Conservation (phyloP, 2,329 filamentous ascomycete species). For the Epichloe gansuensis region DNA sequence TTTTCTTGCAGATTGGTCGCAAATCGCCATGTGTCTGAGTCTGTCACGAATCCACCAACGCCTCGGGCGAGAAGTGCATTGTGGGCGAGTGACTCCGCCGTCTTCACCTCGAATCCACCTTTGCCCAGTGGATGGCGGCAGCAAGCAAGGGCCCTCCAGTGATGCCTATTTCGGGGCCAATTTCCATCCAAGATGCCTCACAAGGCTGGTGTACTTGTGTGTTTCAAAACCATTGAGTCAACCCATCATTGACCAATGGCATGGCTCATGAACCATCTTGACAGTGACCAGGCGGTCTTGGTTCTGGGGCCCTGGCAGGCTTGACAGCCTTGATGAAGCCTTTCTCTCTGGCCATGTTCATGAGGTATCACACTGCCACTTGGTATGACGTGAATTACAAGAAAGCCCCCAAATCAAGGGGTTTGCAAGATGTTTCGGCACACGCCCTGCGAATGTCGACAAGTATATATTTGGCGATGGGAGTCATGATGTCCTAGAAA, state of each 20-base stretch:
- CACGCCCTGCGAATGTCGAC: background rate
- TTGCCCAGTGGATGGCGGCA: background rate
- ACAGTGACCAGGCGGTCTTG: background rate
- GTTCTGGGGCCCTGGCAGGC: background rate
- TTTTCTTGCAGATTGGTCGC: slow-evolving; percentile 1
- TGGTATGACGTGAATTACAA: background rate
- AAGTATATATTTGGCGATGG: background rate
- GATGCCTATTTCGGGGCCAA: slow-evolving; percentile 1
- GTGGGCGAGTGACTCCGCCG: background rate
- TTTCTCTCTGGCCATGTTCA: background rate
- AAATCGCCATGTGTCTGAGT: background rate
- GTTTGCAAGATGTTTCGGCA: background rate
- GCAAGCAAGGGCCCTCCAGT: background rate
- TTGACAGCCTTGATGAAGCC: slow-evolving; percentile 3
- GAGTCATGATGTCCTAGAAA: background rate
- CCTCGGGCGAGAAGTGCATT: background rate
- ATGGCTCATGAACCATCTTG: background rate
- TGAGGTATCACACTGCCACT: slow-evolving; percentile 1
- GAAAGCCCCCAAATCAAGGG: background rate
- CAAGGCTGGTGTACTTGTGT: background rate
- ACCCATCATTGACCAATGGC: background rate
- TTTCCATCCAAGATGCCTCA: background rate
- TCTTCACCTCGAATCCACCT: background rate
- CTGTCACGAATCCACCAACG: background rate
- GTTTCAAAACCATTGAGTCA: background rate